These are phyloP conservation scores for Psilocybe mexicana DNA, from an alignment of 1,284 basidiomycete genomes.

Conservation along the genomic window DNA sequence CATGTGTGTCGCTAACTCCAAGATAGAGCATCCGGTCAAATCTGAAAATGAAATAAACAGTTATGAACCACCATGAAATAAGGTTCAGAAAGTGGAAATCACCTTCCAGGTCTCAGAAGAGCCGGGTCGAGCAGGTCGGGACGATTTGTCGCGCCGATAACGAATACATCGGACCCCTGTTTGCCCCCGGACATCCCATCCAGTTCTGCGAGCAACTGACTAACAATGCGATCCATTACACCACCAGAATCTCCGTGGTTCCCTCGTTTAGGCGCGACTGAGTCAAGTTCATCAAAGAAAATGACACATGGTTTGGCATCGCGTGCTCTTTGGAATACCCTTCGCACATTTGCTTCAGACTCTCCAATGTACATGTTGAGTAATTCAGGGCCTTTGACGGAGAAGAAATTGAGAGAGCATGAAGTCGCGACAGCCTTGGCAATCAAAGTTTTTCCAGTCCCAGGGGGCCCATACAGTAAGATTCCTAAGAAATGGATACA, in stretches of 20 bases:
- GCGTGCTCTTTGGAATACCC: constrained; percentile 89
- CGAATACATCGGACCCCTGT: constrained; percentile 77
- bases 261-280: constrained; percentile 93
- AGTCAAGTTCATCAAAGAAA: constrained; percentile 98
- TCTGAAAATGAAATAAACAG: constrained; percentile 40
- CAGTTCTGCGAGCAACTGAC: constrained; percentile 92
- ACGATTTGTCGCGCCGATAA: constrained; percentile 97
- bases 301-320: constrained; percentile 92
- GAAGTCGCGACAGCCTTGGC: constrained; percentile 95
- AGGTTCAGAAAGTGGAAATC: constrained; percentile 20
- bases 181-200: constrained; percentile 83
- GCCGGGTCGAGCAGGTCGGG: constrained; percentile 96
- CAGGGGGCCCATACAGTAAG: constrained; percentile 90
- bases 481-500: constrained; percentile 55
- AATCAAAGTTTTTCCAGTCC: constrained; percentile 94
- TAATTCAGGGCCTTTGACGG: constrained; percentile 96
- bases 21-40: constrained; percentile 99
- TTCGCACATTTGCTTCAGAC: constrained; percentile 94
- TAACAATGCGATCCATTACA: constrained; percentile 98
- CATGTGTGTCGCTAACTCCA: constrained; percentile 87
- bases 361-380: constrained; percentile 99
- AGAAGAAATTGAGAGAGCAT: constrained; percentile 90
- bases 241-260: constrained; percentile 95
- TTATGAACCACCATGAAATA: constrained; percentile 6
- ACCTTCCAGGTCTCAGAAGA: constrained; percentile 88